A percentile compares a stretch with the other conserved stretches of the same genome.
Conservation (phyloP, 2,329 filamentous ascomycete species). For the Colletotrichum nymphaeae region DNA sequence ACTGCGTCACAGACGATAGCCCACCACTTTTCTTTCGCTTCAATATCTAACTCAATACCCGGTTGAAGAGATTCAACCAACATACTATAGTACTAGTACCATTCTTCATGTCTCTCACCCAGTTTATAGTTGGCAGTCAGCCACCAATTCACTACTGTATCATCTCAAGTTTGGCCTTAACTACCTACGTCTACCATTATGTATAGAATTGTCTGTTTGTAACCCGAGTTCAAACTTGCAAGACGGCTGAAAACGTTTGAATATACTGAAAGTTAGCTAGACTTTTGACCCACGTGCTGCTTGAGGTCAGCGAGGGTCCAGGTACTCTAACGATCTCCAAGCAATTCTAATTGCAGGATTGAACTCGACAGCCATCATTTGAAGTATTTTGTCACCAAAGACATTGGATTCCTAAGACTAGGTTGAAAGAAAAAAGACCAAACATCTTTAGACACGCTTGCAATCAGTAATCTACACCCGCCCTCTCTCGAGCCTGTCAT, state of each 20-base stretch:
- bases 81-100: neutral
- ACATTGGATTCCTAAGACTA: neutral
- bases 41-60: neutral
- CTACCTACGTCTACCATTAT: too few relatives aligned
- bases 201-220: too few relatives aligned
- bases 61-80: neutral
- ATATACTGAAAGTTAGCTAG: neutral
- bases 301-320: neutral
- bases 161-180: too few relatives aligned
- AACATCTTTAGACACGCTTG: neutral
- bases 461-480: slow-evolving; percentile 3
- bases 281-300: neutral
- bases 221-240: neutral
- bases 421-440: neutral
- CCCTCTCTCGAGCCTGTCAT: neutral
- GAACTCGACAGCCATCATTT: neutral
- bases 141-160: neutral
- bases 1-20: neutral
- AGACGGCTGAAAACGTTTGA: neutral
- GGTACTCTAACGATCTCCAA: neutral
- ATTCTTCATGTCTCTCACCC: neutral
- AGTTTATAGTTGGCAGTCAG: neutral
- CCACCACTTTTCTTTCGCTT: neutral
- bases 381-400: neutral
- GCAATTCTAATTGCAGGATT: neutral